Conservation (phyloP, 1,139 yeast species). For the Meyerozyma guilliermondii region DNA sequence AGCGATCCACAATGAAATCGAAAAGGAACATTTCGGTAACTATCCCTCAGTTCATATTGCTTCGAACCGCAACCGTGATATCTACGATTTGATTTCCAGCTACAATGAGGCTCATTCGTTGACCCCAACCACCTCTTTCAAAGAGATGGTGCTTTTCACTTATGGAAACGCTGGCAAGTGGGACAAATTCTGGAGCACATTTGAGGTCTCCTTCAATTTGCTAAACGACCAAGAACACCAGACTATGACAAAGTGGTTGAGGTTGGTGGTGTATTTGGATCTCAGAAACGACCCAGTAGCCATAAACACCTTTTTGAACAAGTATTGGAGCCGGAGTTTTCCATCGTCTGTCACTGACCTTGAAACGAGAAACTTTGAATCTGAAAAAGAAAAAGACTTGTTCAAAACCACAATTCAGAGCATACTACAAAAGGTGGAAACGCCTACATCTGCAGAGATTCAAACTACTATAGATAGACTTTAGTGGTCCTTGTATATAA, state of each 20-base stretch:
- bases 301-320: slow-evolving; percentile 25
- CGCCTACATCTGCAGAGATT: slow-evolving; percentile 3
- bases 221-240: slow-evolving; percentile 8
- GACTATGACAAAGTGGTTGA: slow-evolving; percentile 24
- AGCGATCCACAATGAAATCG: slow-evolving; percentile 15
- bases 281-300: slow-evolving; percentile 23
- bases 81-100: slow-evolving; percentile 22
- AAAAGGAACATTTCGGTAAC: not conserved
- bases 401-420: slow-evolving; percentile 17
- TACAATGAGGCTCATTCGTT: slow-evolving; percentile 11
- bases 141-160: slow-evolving; percentile 31
- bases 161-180: slow-evolving; percentile 39
- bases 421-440: slow-evolving; percentile 11
- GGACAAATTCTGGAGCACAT: slow-evolving; percentile 37
- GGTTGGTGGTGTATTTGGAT: slow-evolving; percentile 31
- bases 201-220: slow-evolving; percentile 23
- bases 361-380: slow-evolving; percentile 14
- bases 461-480: slow-evolving; percentile 5
- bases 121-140: slow-evolving; percentile 14
- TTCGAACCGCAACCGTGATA: slow-evolving; percentile 25
- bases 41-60: slow-evolving; percentile 15
- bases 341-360: slow-evolving; percentile 10
- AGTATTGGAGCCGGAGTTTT: slow-evolving; percentile 21
- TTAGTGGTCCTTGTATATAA: slow-evolving; percentile 8
- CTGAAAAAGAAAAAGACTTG: slow-evolving; percentile 18